A percentile compares a stretch with the other conserved stretches of the same genome.
phyloP scores from a whole-genome alignment of 805 yeast genomes.

The Ogataea thermomethanolica region DNA sequence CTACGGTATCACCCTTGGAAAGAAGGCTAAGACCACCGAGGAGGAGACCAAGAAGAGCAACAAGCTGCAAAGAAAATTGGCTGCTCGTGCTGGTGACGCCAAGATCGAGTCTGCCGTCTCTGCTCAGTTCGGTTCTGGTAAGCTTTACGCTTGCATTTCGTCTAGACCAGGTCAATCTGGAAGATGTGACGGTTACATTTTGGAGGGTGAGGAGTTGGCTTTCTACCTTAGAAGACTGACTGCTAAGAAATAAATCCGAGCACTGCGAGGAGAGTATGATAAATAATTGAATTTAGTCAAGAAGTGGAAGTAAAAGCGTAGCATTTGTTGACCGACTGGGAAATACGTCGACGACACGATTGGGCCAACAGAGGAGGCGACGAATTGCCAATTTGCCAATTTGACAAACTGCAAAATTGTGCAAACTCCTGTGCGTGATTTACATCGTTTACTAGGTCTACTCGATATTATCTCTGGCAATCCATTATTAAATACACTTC shows the following conservation, averaged over 20 bases:
- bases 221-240: constrained; percentile 99
- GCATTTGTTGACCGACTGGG: no score
- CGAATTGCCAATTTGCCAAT: no score
- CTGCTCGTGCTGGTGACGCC: constrained; percentile 83
- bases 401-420: no score
- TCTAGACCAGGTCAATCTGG: constrained; percentile 99
- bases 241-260: constrained; percentile 82
- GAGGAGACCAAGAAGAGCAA: constrained; percentile 62
- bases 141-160: constrained; percentile 96
- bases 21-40: constrained; percentile 65
- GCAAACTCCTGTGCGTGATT: no score
- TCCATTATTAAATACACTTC: not conserved
- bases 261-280: constrained; percentile 1
- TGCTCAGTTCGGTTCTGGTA: constrained; percentile 97
- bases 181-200: constrained; percentile 99
- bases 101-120: constrained; percentile 88
- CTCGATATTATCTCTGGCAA: no score
- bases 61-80: constrained; percentile 87
- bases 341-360: no score
- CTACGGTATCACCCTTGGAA: constrained; percentile 93
- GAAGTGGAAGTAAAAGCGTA: constrained; percentile 6
- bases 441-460: no score
- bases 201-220: constrained; percentile 99
- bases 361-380: no score
- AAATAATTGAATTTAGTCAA: constrained; percentile 11